Evolutionary conservation across 2,329 filamentous ascomycete species (phyloP).

Genomic region (Phoma herbarum): DNA sequence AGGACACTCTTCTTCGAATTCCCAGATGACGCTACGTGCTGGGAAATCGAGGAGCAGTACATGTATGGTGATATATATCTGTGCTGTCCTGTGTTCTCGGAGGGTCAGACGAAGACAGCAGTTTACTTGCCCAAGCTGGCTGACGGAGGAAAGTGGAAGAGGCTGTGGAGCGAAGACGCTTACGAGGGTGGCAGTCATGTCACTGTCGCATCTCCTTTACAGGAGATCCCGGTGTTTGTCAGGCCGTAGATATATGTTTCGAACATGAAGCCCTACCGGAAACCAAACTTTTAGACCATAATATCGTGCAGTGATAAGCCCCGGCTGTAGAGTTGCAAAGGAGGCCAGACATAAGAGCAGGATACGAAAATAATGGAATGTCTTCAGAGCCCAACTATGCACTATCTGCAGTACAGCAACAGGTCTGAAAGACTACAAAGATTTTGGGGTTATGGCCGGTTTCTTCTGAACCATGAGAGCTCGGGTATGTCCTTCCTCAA

Average conservation of each 20-base stretch:
- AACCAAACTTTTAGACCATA: too few species aligned
- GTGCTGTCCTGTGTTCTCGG: slow-evolving; percentile 64
- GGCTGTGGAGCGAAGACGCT: slow-evolving; percentile 46
- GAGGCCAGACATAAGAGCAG: too few species aligned
- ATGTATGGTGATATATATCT: slow-evolving; percentile 70
- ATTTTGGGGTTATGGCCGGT: too few species aligned
- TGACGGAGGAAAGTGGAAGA: slow-evolving; percentile 54
- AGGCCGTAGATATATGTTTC: slow-evolving; percentile 51
- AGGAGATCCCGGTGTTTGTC: slow-evolving; percentile 59
- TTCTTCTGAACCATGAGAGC: too few species aligned
- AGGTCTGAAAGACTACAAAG: too few species aligned
- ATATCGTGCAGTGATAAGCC: too few species aligned
- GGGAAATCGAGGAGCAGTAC: slow-evolving; percentile 69
- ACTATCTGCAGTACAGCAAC: too few species aligned
- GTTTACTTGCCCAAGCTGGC: slow-evolving; percentile 62
- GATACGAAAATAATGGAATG: too few species aligned
- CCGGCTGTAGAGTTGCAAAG: too few species aligned
- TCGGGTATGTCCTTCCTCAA: too few species aligned
- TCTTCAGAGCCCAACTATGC: too few species aligned
- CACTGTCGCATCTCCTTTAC: slow-evolving; percentile 57
- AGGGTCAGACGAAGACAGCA: slow-evolving; percentile 55
- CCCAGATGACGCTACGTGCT: slow-evolving; percentile 48
- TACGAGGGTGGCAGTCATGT: slow-evolving; percentile 53
- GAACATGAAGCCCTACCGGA: too few species aligned
- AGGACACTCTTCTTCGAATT: slow-evolving; percentile 68